Evolutionary conservation across 805 yeast species (phyloP), one percentile per base, ranked within the genome.

Genomic region (Grigorovia transvaalensis): DNA sequence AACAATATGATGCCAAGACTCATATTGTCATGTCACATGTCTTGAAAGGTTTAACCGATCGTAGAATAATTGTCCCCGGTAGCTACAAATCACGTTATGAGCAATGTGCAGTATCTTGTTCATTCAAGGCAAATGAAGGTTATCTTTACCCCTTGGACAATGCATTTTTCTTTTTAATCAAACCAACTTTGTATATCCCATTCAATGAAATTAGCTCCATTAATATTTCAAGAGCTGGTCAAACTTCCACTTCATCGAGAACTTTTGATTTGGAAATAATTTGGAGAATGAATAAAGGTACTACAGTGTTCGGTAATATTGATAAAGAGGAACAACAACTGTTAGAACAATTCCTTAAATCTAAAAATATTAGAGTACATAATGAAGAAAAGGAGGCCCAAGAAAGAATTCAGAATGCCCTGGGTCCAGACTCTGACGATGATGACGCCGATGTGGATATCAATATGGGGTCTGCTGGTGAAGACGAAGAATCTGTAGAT

Each of bases 61-160:
- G 90, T 55, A 83, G 89, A 63, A 80, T 91, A 52, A 81, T 88
- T 29, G 81, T 82, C 44, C 96, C 97, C 0, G 95, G 96, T 13
- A 74, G 85, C 2, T 93, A 80, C 74, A 76, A 76, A 54, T 84
- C 95, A 5, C 79, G 82, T 43, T 84, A 82, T 62, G 81, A 80
- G 46, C 88, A 85, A 61, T 85, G 95, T 13, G 96, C 95, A 4
- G 85, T 93, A 30, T 77, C 88, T 19, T 91, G 98, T 71, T 88
- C 97, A 7, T 78, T 88, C 59, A 93, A 91, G 69, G 98, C 98
- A 0, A 85, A 87, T 49, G 98, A 93, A 72, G 98, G 99, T 30
- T 85, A 89, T 60, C 71, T 93, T 54, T 93, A 87, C 68, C 88
- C 95, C n/a, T 76, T 93, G 53, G 99, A 93, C 57, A 86, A 88